Evolutionary conservation across 768 basidiomycete genomes (phyloP).

Genomic region (Boletus edulis): DNA sequence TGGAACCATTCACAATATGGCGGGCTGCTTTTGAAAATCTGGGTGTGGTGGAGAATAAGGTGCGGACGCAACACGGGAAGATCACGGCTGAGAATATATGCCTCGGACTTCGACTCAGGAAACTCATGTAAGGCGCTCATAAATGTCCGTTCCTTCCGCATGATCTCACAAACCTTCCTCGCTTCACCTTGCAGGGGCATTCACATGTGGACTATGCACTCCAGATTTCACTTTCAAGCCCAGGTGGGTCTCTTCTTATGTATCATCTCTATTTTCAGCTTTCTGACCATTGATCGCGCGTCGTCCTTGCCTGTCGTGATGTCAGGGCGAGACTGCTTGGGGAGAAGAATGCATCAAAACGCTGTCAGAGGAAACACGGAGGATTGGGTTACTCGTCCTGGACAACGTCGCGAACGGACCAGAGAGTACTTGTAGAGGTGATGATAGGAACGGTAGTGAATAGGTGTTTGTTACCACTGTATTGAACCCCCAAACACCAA

Average conservation of each 20-base stretch:
- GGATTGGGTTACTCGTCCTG: slow-evolving; percentile 14
- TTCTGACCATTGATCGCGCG: no score
- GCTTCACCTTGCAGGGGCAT: not conserved
- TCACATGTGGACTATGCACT: slow-evolving; percentile 21
- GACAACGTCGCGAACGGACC: not conserved
- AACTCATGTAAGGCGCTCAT: slow-evolving; percentile 3
- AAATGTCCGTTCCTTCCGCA: no score
- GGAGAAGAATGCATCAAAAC: slow-evolving; percentile 13
- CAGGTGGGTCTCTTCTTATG: slow-evolving; percentile 3
- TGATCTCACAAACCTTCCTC: not conserved
- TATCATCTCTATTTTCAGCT: no score
- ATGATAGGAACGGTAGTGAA: no score
- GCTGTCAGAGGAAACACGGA: slow-evolving; percentile 14
- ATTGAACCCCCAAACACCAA: no score
- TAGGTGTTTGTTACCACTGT: no score
- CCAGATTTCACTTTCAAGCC: slow-evolving; percentile 10
- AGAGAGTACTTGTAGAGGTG: no score
- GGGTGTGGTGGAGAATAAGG: slow-evolving; percentile 9
- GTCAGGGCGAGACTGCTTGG: slow-evolving; percentile 19
- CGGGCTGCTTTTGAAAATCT: slow-evolving; percentile 11
- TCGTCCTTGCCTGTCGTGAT: not conserved
- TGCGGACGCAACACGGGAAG: slow-evolving; percentile 4
- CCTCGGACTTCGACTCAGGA: slow-evolving; percentile 11
- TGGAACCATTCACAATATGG: not conserved
- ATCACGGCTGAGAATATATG: slow-evolving; percentile 1